Percentiles rank a stretch among this genome's conserved stretches.
Conservation (phyloP, 2,329 filamentous ascomycete species). For the Hirsutella minnesotensis region DNA sequence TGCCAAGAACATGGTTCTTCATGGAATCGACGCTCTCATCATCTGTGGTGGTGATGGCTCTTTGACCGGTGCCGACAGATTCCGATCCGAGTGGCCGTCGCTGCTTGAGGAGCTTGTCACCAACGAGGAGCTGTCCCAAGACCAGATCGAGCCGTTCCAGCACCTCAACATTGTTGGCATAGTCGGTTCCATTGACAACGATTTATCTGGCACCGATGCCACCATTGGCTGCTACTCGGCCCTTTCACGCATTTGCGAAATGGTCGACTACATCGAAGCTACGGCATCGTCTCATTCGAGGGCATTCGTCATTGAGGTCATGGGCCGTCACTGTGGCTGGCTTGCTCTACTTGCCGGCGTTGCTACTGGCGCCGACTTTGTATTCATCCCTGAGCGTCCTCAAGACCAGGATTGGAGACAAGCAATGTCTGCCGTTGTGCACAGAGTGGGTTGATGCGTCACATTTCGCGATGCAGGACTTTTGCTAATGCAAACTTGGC, state of each 20-base stretch:
- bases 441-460: constrained; percentile 39
- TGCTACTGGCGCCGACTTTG: constrained; percentile 87
- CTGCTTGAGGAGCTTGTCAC: constrained; percentile 75
- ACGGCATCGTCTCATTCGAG: constrained; percentile 89
- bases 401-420: constrained; percentile 78
- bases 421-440: constrained; percentile 72
- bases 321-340: constrained; percentile 98
- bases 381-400: constrained; percentile 94
- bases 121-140: constrained; percentile 55
- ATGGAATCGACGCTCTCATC: constrained; percentile 89
- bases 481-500: constrained; percentile 4
- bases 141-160: constrained; percentile 64
- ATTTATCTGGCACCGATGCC: constrained; percentile 91
- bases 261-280: constrained; percentile 93
- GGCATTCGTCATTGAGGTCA: constrained; percentile 96
- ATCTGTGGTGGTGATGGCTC: constrained; percentile 97
- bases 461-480: background rate
- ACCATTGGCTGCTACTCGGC: constrained; percentile 97
- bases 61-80: constrained; percentile 88
- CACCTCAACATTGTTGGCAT: constrained; percentile 93
- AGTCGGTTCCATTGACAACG: constrained; percentile 96
- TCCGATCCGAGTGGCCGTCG: constrained; percentile 84
- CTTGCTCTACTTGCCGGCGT: constrained; percentile 92
- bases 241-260: constrained; percentile 83
- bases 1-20: constrained; percentile 86